These are phyloP conservation scores for Amylocarpus encephaloides DNA, from an alignment of 2,329 filamentous ascomycete species.

Conservation along the genomic window DNA sequence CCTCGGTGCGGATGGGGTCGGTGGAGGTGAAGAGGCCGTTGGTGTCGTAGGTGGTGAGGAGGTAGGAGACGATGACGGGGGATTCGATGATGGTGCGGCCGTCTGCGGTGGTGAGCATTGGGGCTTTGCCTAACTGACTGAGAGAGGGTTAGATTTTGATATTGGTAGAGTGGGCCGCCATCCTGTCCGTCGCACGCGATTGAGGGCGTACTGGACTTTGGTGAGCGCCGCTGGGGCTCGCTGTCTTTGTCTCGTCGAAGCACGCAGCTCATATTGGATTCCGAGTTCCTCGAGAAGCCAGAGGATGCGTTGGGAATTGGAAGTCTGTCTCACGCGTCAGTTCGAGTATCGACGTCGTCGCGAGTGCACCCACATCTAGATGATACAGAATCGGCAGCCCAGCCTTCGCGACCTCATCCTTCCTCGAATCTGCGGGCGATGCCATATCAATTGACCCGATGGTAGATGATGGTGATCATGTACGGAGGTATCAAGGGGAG, in stretches of 20 bases:
- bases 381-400: slow-evolving; percentile 25
- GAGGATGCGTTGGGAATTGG: slow-evolving; percentile 60
- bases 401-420: slow-evolving; percentile 1
- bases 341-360: neutral
- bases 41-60: slow-evolving; percentile 31
- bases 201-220: slow-evolving; percentile 33
- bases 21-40: slow-evolving; percentile 22
- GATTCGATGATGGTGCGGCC: slow-evolving; percentile 29
- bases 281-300: slow-evolving; percentile 66
- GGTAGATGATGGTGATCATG: neutral
- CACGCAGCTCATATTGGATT: slow-evolving; percentile 64
- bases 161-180: no score
- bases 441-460: neutral
- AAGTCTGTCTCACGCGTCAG: slow-evolving; percentile 38
- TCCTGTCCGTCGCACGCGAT: slow-evolving; percentile 50
- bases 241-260: slow-evolving; percentile 54
- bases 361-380: slow-evolving; percentile 17
- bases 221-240: slow-evolving; percentile 64
- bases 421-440: neutral
- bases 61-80: slow-evolving; percentile 29
- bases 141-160: no score
- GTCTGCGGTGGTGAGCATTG: slow-evolving; percentile 48
- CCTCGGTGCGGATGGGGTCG: slow-evolving; percentile 30
- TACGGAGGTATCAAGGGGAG: neutral
- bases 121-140: slow-evolving; percentile 72